These are phyloP conservation scores for Venturia carpophila DNA, from an alignment of 2,329 filamentous ascomycete genomes.

Conservation along the genomic window DNA sequence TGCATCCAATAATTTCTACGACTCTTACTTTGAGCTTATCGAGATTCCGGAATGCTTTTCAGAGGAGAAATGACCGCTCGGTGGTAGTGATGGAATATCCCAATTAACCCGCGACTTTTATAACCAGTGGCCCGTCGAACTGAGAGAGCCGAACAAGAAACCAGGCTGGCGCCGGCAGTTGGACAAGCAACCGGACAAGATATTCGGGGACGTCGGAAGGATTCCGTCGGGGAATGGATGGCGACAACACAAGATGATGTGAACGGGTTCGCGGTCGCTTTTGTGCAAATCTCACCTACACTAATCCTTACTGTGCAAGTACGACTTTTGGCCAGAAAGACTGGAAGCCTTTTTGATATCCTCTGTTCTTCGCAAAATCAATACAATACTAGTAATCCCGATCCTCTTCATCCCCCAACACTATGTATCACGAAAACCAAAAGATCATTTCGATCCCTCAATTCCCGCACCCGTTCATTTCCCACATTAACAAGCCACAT, in stretches of 20 bases:
- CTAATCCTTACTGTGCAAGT: no score
- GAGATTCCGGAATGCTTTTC: not conserved
- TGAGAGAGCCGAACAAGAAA: not conserved
- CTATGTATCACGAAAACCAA: no score
- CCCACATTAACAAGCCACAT: no score
- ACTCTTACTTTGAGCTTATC: slow-evolving; percentile 1
- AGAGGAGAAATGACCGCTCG: not conserved
- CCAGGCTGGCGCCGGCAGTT: not conserved
- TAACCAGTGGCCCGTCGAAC: not conserved
- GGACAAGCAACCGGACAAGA: not conserved
- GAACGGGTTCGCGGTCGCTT: not conserved
- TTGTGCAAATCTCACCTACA: not conserved
- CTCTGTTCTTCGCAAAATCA: no score
- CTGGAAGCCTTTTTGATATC: no score
- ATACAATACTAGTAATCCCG: no score
- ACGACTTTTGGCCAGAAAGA: no score
- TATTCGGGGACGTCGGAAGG: not conserved
- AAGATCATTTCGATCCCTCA: no score
- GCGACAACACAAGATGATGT: not conserved
- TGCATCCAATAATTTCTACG: not conserved
- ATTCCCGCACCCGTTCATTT: no score
- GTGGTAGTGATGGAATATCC: not conserved
- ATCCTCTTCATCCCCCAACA: no score
- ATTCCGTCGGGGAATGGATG: not conserved
- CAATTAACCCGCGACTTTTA: not conserved